These are phyloP conservation scores for Wickerhamomyces sp. DNA, from an alignment of 1,139 yeast genomes.

Conservation along the genomic window DNA sequence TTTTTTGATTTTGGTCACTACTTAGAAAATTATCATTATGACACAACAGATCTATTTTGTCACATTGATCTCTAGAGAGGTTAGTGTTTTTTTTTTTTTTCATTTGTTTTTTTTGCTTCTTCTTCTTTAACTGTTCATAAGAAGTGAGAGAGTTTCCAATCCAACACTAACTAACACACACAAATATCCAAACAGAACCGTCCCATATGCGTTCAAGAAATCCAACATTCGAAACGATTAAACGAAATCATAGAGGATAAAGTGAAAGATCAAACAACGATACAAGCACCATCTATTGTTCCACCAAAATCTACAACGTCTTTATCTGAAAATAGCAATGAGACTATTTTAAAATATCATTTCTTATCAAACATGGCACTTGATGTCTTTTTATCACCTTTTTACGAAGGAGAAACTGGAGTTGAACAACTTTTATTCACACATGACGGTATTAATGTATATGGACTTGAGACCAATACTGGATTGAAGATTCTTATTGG, in stretches of 20 bases:
- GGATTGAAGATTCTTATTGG: conserved; percentile 60
- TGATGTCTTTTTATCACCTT: conserved; percentile 55
- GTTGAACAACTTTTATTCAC: conserved; percentile 39
- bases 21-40: too few relatives aligned
- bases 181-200: conserved; percentile 29
- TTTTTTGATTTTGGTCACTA: too few relatives aligned
- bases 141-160: conserved; percentile 4
- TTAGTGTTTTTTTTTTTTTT: conserved; percentile 13
- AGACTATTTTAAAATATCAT: conserved; percentile 57
- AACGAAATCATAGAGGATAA: conserved; percentile 7
- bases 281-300: too few relatives aligned
- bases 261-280: conserved; percentile 4
- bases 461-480: conserved; percentile 57
- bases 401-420: conserved; percentile 27
- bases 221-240: conserved; percentile 28
- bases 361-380: conserved; percentile 64
- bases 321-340: too few relatives aligned
- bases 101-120: too few relatives aligned
- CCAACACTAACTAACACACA: not conserved
- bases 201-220: conserved; percentile 56
- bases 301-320: too few relatives aligned
- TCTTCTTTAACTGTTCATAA: not conserved
- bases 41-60: conserved; percentile 33
- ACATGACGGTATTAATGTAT: conserved; percentile 57
- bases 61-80: conserved; percentile 49